Base-by-base conservation (phyloP, 805 yeast species). In the Wickerhamomyces tratensis region DNA sequence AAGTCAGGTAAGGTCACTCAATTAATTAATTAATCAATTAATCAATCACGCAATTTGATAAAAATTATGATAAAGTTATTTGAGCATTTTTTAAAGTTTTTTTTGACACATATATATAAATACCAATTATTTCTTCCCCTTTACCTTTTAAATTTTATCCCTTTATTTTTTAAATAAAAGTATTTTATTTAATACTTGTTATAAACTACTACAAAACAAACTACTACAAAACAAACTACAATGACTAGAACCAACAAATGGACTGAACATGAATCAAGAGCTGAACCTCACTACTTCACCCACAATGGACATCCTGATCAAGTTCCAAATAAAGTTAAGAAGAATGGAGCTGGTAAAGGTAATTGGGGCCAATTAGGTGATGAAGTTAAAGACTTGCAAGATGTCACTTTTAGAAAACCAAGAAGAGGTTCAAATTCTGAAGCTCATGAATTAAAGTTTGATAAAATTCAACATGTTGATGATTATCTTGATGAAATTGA, bases 331-430 rank as follows among this genome's bases (percentile, higher is more conserved):
- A 76, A 77, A 54, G 76, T 83, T 43, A 86, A 86, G 74, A 86
- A 85, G 59, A 72, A 73, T 45, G 97, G 97, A 40, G 82, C 82
- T 33, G 97, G 97, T 39, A 79, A 77, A 53, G 82, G 80, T 50
- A 87, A 87, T 56, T 86, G 96, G 95, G 97, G 97, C 37, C 66
- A 69, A 46, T 72, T 78, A 8, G 91, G 88, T 30, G 95, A 85
- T 52, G 95, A 86, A 53, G 58, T 81, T 41, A 75, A 76, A 39
- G 85, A 78, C 47, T 59, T 84, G 47, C 71, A 75, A 45, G 76
- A 74, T 41, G 63, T 72, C 14, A 8, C 34, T 6, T 63, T 67
- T 54, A 65, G 65, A 41, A 69, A 68, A 51, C 59, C 59, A 36
- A 66, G 79, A 61, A 57, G 79, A 43, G 78, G 79, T 6, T 71